A percentile compares a stretch with the other conserved stretches of the same genome.
These are phyloP conservation scores for Zygosaccharomyces siamensis DNA, from an alignment of 805 yeast genomes.

Conservation along the genomic window DNA sequence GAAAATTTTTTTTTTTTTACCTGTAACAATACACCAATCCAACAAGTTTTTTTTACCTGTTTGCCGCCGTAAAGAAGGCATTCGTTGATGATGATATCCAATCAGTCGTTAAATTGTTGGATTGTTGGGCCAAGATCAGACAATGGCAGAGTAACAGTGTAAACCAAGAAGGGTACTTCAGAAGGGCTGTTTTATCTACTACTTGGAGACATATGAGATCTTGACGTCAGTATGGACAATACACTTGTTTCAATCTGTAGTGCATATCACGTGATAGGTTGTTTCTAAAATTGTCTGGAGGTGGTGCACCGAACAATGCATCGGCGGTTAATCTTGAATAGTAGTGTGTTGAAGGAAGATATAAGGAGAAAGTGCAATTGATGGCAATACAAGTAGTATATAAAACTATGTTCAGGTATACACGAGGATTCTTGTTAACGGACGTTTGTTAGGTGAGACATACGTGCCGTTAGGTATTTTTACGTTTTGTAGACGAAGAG, in stretches of 20 bases:
- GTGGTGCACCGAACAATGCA: not conserved
- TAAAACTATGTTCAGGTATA: no score
- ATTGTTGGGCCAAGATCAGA: not conserved
- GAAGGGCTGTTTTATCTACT: no score
- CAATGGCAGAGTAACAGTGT: no score
- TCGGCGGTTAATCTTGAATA: no score
- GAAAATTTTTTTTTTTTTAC: constrained; percentile 4
- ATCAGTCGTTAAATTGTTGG: not conserved
- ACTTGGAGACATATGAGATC: not conserved
- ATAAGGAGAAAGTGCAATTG: no score
- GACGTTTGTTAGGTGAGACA: no score
- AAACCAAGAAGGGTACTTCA: no score
- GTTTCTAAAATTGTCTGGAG: not conserved
- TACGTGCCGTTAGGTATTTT: not conserved
- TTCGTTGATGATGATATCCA: not conserved
- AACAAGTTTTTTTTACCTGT: constrained; percentile 1
- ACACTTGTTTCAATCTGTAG: no score
- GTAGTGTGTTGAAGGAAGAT: no score
- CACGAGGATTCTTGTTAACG: no score
- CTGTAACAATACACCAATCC: constrained; percentile 4
- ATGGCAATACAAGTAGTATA: no score
- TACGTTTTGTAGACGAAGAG: not conserved
- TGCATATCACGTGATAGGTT: no score
- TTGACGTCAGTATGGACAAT: not conserved
- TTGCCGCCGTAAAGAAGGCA: constrained; percentile 6